Base-by-base conservation (phyloP, 2,329 filamentous ascomycete genomes). In the Curvularia verruculosa region DNA sequence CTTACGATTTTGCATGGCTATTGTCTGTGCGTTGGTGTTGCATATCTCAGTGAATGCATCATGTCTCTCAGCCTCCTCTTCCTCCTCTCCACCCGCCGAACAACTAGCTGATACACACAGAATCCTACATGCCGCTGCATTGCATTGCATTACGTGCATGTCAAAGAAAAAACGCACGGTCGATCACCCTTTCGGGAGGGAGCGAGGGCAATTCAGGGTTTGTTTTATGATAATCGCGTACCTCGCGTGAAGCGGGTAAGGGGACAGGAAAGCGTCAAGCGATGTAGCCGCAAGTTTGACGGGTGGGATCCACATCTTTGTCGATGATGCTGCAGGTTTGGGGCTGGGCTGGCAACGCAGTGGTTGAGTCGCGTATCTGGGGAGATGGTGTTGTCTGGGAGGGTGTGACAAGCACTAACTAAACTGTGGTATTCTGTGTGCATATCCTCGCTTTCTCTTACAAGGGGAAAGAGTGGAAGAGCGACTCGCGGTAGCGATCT, bases 241-340 rank as follows among this genome's bases (percentile, higher is more conserved):
- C 52, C 45, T 54, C 52, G 52, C 52, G 37, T 40, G 45, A 53
- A 53, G 51, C 51, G 51, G 41, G 41, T n/a, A n/a, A n/a, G n/a
- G 28, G 24, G 41, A 37, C 34, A 23, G 29, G n/a, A 46, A 41
- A 49, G 44, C 44, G 13, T 28, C 26, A 47, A 47, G 44, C 44
- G 44, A 47, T 23, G 34, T 28, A 47, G 44, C 44, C 44, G 44
- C 44, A 47, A 12, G n/a, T n/a, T n/a, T n/a, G n/a, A n/a, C n/a
- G n/a, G n/a, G n/a, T n/a, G n/a, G n/a, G n/a, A n/a, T n/a, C n/a
- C n/a, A n/a, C n/a, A n/a, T n/a, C n/a, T n/a, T n/a, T n/a, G n/a
- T n/a, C n/a, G n/a, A n/a, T n/a, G n/a, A n/a, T n/a, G n/a, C n/a
- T n/a, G n/a, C n/a, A n/a, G n/a, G n/a, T n/a, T n/a, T n/a, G n/a